Evolutionary conservation across 177 flowering plant species (phyloP).

Genomic region (Vitis hybrid): DNA sequence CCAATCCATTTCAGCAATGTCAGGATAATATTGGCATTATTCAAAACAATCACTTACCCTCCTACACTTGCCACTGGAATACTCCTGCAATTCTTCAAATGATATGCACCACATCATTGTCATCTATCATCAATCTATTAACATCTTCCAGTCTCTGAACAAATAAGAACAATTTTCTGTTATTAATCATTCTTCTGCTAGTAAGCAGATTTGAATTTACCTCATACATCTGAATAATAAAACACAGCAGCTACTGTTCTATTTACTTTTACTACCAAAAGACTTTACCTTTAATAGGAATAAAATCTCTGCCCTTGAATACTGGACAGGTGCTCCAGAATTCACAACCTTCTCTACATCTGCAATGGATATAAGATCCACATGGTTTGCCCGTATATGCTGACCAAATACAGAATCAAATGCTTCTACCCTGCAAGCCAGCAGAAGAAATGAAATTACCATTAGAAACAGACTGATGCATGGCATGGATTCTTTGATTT

Average conservation of each 20-base stretch:
- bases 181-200: neutral
- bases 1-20: too few relatives aligned
- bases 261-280: too few relatives aligned
- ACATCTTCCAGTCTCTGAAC: slow-evolving; percentile 71
- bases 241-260: neutral
- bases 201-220: neutral
- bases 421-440: slow-evolving; percentile 64
- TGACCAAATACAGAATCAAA: slow-evolving; percentile 66
- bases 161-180: neutral
- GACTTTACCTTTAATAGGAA: slow-evolving; percentile 65
- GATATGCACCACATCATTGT: slow-evolving; percentile 55
- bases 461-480: neutral
- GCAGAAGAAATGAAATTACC: neutral
- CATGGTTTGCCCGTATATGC: slow-evolving; percentile 70
- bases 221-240: neutral
- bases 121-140: slow-evolving; percentile 70
- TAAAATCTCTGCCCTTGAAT: slow-evolving; percentile 60
- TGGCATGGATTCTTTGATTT: too few relatives aligned
- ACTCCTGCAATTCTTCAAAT: slow-evolving; percentile 32
- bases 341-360: slow-evolving; percentile 74
- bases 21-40: neutral
- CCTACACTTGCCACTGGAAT: neutral
- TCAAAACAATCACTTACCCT: neutral
- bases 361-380: slow-evolving; percentile 61
- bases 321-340: slow-evolving; percentile 40